A percentile compares a stretch with the other conserved stretches of the same genome.
These are phyloP conservation scores for Aspergillus proliferans DNA, from an alignment of 2,329 filamentous ascomycete species.

Conservation along the genomic window DNA sequence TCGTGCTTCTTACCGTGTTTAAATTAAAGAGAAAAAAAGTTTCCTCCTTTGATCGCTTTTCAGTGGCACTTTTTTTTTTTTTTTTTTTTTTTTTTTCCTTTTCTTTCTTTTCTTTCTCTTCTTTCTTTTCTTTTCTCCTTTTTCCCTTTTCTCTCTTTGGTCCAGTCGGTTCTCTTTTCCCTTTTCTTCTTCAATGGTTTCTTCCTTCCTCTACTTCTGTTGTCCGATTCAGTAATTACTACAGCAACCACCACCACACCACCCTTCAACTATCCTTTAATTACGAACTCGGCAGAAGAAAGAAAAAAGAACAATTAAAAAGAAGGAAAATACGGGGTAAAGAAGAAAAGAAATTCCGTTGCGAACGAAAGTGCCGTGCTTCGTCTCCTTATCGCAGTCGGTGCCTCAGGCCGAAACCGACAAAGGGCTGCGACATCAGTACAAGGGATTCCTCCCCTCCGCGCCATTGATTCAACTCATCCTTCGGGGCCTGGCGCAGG, in stretches of 20 bases:
- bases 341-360: not conserved
- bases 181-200: constrained; percentile 1
- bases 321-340: not conserved
- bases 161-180: not conserved
- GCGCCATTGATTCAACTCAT: not conserved
- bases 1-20: constrained; percentile 1
- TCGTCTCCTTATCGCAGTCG: not conserved
- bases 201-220: not conserved
- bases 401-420: constrained; percentile 15
- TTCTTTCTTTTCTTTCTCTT: constrained; percentile 1
- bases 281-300: too few species aligned
- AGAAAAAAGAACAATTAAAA: not conserved
- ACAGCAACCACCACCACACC: not conserved
- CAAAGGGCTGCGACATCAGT: constrained; percentile 7
- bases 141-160: constrained; percentile 3
- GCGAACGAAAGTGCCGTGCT: not conserved
- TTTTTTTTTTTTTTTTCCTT: not conserved
- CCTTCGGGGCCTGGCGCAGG: not conserved
- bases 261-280: not conserved
- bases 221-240: not conserved
- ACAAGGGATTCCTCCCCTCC: not conserved
- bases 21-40: too few species aligned
- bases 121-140: constrained; percentile 1
- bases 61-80: constrained; percentile 1
- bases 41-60: too few species aligned